Evolutionary conservation across 2,329 filamentous ascomycete species (phyloP).

Genomic region (Aspergillus pseudonomiae): DNA sequence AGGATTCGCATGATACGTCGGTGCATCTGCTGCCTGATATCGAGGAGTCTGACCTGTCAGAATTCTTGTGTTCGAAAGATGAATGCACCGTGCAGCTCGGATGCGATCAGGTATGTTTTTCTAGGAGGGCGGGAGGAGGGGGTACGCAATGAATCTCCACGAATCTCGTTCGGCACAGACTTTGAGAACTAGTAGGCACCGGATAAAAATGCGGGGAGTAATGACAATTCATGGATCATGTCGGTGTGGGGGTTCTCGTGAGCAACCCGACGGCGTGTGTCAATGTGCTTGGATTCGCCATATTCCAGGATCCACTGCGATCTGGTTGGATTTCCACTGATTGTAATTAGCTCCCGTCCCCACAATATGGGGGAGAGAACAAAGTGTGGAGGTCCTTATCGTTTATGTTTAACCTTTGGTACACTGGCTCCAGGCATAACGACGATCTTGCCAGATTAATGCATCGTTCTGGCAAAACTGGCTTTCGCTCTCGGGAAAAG

Average conservation of each 20-base stretch:
- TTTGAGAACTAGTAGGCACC: background rate
- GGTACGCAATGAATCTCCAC: background rate
- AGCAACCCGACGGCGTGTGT: background rate
- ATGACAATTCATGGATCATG: background rate
- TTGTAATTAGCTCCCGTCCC: background rate
- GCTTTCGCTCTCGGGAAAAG: background rate
- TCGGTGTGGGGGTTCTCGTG: background rate
- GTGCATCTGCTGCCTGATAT: background rate
- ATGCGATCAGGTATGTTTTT: background rate
- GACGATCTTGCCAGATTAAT: background rate
- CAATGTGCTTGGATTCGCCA: background rate
- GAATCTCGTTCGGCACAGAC: background rate
- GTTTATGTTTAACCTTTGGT: too few relatives aligned
- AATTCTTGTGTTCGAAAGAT: background rate
- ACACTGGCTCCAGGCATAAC: background rate
- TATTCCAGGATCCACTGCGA: background rate
- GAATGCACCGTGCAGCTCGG: background rate
- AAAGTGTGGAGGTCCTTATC: background rate
- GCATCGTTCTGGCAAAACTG: background rate
- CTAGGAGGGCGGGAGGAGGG: too few relatives aligned
- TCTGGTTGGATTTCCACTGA: background rate
- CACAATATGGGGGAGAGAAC: background rate
- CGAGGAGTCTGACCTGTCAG: background rate
- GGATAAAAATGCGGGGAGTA: background rate
- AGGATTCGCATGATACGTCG: background rate